Conservation (phyloP, 331 rosid genomes). For the Malus hybrid region DNA sequence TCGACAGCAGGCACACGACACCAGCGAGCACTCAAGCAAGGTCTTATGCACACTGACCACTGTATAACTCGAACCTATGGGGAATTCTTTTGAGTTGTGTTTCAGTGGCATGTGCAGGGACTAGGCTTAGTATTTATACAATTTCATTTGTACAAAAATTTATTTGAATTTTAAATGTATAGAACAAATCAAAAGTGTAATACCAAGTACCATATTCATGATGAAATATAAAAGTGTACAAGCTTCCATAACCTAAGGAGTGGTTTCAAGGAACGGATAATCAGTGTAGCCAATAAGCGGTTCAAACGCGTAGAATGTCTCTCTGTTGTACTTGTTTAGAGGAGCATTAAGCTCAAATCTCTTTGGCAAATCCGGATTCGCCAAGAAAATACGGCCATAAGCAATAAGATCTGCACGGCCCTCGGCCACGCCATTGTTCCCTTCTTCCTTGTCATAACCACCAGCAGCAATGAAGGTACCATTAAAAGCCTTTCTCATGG, state of each 20-base stretch:
- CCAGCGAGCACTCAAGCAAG: too few relatives aligned
- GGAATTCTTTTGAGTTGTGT: too few relatives aligned
- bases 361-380: constrained; percentile 78
- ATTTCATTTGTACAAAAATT: too few relatives aligned
- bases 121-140: too few relatives aligned
- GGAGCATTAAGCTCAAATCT: constrained; percentile 54
- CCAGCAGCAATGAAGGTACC: constrained; percentile 66
- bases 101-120: too few relatives aligned
- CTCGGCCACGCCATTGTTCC: constrained; percentile 26
- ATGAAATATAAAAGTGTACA: not conserved
- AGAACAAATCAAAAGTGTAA: too few relatives aligned
- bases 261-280: constrained; percentile 51
- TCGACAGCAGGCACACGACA: too few relatives aligned
- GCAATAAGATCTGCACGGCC: constrained; percentile 44
- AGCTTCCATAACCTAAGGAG: not conserved
- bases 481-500: constrained; percentile 70
- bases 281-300: constrained; percentile 64
- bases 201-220: too few relatives aligned
- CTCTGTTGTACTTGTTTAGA: constrained; percentile 51
- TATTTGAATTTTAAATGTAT: too few relatives aligned
- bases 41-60: too few relatives aligned
- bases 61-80: too few relatives aligned
- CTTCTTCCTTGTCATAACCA: constrained; percentile 49
- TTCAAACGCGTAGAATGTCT: constrained; percentile 42
- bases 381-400: constrained; percentile 65